These are phyloP conservation scores for Ophiognomonia clavigignenti-juglandacearum DNA, from an alignment of 2,329 filamentous ascomycete genomes.

Conservation along the genomic window DNA sequence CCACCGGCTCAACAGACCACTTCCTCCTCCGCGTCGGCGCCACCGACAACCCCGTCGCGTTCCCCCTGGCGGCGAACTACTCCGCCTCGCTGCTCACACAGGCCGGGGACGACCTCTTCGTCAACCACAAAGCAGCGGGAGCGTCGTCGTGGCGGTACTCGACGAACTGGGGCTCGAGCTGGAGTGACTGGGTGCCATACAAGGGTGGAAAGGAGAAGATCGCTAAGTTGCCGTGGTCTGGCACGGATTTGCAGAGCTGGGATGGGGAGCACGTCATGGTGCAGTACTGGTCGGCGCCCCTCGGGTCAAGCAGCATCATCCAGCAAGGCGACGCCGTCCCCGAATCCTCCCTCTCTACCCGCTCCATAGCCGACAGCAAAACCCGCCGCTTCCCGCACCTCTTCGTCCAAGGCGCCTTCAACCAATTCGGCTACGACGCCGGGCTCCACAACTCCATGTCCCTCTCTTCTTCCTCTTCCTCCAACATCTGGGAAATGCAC, in stretches of 20 bases:
- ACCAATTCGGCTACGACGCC: constrained; percentile 59
- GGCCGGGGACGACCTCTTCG: constrained; percentile 30
- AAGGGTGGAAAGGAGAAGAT: constrained; percentile 29
- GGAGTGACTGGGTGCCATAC: constrained; percentile 55
- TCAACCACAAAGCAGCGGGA: constrained; percentile 56
- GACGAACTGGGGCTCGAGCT: constrained; percentile 56
- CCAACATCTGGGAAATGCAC: constrained; percentile 27
- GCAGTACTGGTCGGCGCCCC: constrained; percentile 57
- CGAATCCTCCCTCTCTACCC: not conserved
- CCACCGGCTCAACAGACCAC: constrained; percentile 51
- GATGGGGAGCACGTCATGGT: constrained; percentile 38
- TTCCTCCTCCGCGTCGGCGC: constrained; percentile 58
- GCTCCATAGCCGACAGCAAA: constrained; percentile 29
- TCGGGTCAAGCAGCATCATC: constrained; percentile 54
- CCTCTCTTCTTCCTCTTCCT: constrained; percentile 25
- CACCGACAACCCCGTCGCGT: constrained; percentile 54
- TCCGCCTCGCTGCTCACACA: constrained; percentile 44
- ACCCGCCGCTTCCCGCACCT: constrained; percentile 54
- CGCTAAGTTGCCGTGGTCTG: constrained; percentile 52
- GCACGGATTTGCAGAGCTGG: constrained; percentile 22
- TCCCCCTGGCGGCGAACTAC: constrained; percentile 52
- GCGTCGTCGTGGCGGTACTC: constrained; percentile 60
- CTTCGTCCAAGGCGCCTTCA: constrained; percentile 58
- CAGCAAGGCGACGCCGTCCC: constrained; percentile 49
- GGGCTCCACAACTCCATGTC: constrained; percentile 50